phyloP scores from a whole-genome alignment of 225 moss, liverwort and hornwort genomes.

The Pseudisothecium myosuroides region DNA sequence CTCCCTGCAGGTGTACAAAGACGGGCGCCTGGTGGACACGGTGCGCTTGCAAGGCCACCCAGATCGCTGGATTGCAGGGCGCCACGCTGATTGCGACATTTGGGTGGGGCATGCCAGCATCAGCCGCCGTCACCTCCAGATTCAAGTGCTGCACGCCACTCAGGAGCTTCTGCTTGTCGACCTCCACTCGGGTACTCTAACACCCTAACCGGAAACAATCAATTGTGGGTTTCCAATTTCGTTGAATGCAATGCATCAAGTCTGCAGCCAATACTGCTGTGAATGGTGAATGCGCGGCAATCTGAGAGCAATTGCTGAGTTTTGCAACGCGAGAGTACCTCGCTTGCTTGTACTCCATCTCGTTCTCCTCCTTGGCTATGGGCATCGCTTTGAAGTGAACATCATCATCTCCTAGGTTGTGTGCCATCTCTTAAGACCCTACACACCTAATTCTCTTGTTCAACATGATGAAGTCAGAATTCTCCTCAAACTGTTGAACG shows the following conservation, averaged over 20 bases:
- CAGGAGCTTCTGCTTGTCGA: conserved; percentile 55
- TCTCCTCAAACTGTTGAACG: background rate
- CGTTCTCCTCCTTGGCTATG: background rate
- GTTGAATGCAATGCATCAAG: background rate
- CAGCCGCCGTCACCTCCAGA: conserved; percentile 67
- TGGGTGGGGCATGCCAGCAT: conserved; percentile 65
- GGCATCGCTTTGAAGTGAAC: background rate
- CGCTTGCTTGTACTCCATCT: background rate
- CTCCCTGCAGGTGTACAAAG: conserved; percentile 50
- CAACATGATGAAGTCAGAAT: background rate
- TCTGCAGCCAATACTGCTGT: background rate
- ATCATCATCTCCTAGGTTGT: background rate
- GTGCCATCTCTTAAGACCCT: no score
- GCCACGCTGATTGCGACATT: conserved; percentile 50
- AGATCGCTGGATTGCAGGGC: conserved; percentile 48
- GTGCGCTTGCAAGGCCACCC: conserved; percentile 31
- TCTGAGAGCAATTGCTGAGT: no score
- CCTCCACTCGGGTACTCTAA: conserved; percentile 45
- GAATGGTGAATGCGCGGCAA: background rate
- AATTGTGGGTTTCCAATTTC: background rate
- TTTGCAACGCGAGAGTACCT: background rate
- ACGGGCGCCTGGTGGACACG: conserved; percentile 24
- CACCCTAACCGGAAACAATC: background rate
- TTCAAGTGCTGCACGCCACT: conserved; percentile 51
- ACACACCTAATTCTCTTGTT: background rate